These are phyloP conservation scores for Kuraishia cidri DNA, from an alignment of 805 yeast genomes.

Conservation along the genomic window DNA sequence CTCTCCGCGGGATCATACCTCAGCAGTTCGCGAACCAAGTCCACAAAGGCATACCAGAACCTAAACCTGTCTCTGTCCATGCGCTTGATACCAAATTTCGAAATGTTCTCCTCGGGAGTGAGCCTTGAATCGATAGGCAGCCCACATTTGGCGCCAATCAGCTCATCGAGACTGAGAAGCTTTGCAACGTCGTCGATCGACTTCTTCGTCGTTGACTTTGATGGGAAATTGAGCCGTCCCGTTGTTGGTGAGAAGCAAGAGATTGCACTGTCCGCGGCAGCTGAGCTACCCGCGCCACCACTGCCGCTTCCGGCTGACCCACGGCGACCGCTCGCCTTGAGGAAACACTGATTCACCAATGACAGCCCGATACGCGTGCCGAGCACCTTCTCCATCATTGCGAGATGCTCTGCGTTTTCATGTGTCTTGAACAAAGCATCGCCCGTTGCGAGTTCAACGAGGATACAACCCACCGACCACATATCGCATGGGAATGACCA, in stretches of 20 bases:
- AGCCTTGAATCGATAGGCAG: slow-evolving; percentile 12
- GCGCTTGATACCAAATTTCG: slow-evolving; percentile 11
- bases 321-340: slow-evolving; percentile 8
- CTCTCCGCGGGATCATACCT: slow-evolving; percentile 41
- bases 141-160: slow-evolving; percentile 20
- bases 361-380: slow-evolving; percentile 39
- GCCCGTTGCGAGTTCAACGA: slow-evolving; percentile 88
- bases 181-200: slow-evolving; percentile 26
- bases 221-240: slow-evolving; percentile 24
- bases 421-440: slow-evolving; percentile 93
- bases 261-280: slow-evolving; percentile 13
- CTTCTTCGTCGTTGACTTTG: slow-evolving; percentile 21
- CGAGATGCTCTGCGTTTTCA: slow-evolving; percentile 89
- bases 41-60: slow-evolving; percentile 75
- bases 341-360: slow-evolving; percentile 21
- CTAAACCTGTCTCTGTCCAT: slow-evolving; percentile 52
- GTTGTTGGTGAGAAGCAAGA: slow-evolving; percentile 19
- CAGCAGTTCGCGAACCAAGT: slow-evolving; percentile 38
- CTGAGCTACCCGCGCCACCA: slow-evolving; percentile 1
- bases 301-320: no score
- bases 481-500: slow-evolving; percentile 97
- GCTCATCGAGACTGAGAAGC: slow-evolving; percentile 14
- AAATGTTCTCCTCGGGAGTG: slow-evolving; percentile 13
- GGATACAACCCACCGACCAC: slow-evolving; percentile 94
- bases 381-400: slow-evolving; percentile 83